Conservation (phyloP, 108 stramenopile genomes). For the Craspedostauros australis region DNA sequence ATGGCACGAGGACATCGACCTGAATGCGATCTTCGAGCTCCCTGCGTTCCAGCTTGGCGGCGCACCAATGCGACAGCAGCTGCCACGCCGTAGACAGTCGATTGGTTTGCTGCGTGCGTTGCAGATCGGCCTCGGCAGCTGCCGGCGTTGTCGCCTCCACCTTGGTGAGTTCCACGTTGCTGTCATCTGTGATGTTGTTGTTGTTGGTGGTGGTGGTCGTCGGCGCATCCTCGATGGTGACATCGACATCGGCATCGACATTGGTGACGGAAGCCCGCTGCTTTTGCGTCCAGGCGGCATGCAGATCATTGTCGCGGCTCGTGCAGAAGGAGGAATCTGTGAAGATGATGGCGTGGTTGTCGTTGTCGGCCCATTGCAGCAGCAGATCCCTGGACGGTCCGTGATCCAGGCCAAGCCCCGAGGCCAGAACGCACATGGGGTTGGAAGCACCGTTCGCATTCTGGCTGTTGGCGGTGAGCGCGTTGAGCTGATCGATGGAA, state of each 20-base stretch:
- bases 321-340: slow-evolving; percentile 68
- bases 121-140: slow-evolving; percentile 12
- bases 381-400: slow-evolving; percentile 81
- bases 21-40: slow-evolving; percentile 82
- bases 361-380: slow-evolving; percentile 72
- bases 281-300: too few species aligned
- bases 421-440: slow-evolving; percentile 77
- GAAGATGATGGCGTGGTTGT: slow-evolving; percentile 70
- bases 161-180: slow-evolving; percentile 2
- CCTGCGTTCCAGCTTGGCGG: slow-evolving; percentile 62
- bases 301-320: slow-evolving; percentile 18
- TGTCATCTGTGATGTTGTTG: neutral
- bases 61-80: slow-evolving; percentile 67
- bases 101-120: slow-evolving; percentile 35
- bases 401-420: slow-evolving; percentile 66
- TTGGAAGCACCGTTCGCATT: slow-evolving; percentile 34
- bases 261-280: neutral
- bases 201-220: too few species aligned
- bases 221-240: neutral
- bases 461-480: slow-evolving; percentile 14
- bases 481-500: slow-evolving; percentile 47
- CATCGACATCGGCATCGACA: neutral
- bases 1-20: slow-evolving; percentile 68
- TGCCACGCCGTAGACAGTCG: slow-evolving; percentile 69
- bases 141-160: slow-evolving; percentile 4